phyloP scores from a whole-genome alignment of 768 basidiomycete species.

The Megacollybia marginata region DNA sequence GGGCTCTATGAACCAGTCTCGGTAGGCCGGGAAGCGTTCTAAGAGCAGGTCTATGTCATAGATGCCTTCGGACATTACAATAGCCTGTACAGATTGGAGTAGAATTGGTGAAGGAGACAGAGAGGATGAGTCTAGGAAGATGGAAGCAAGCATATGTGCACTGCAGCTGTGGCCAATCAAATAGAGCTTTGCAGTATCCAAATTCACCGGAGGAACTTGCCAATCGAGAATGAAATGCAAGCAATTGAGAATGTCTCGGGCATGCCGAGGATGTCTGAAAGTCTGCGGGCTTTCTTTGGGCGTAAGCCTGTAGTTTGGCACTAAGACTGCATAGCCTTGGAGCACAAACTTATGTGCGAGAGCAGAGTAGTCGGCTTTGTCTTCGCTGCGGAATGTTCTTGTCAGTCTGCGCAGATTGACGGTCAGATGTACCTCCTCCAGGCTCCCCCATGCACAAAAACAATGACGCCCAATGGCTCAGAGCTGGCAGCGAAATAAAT shows the following conservation, averaged over 20 bases:
- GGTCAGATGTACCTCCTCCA: conserved; percentile 59
- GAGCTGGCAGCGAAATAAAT: conserved; percentile 30
- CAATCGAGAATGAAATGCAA: conserved; percentile 42
- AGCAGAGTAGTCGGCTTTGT: conserved; percentile 52
- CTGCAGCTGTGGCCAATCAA: conserved; percentile 77
- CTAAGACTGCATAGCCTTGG: conserved; percentile 49
- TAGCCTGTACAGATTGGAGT: conserved; percentile 38
- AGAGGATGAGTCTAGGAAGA: conserved; percentile 51
- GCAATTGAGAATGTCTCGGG: conserved; percentile 55
- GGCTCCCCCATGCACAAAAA: conserved; percentile 80
- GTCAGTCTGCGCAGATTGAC: background rate
- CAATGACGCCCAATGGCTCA: conserved; percentile 36
- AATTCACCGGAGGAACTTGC: conserved; percentile 10
- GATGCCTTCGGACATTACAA: conserved; percentile 70
- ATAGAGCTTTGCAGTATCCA: conserved; percentile 38
- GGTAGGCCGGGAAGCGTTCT: conserved; percentile 58
- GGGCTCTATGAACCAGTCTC: conserved; percentile 57
- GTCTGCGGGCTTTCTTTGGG: conserved; percentile 27
- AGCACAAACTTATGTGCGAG: conserved; percentile 48
- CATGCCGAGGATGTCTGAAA: conserved; percentile 65
- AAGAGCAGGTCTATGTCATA: conserved; percentile 68
- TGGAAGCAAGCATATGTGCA: conserved; percentile 71
- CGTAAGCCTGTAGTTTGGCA: conserved; percentile 77
- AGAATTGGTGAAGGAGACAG: conserved; percentile 40
- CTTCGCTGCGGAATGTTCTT: conserved; percentile 44